A percentile compares a stretch with the other conserved stretches of the same genome.
These are phyloP conservation scores for Crithidia bombi DNA, from an alignment of 208 protist species.

Conservation along the genomic window DNA sequence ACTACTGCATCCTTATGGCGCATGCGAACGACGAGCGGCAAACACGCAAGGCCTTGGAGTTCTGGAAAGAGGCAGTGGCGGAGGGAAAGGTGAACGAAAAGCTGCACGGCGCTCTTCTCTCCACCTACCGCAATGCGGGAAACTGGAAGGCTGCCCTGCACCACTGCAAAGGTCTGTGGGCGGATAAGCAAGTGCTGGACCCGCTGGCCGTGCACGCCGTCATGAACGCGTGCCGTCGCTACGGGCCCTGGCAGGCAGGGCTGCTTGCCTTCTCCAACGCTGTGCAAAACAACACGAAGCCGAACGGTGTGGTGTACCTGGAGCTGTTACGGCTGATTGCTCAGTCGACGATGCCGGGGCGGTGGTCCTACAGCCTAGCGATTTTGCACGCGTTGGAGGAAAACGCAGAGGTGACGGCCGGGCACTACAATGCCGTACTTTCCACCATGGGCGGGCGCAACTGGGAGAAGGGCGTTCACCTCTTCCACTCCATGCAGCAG, in stretches of 20 bases:
- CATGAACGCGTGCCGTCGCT: conserved; percentile 82
- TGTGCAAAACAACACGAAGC: conserved; percentile 48
- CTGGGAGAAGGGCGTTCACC: conserved; percentile 61
- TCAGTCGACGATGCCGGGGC: conserved; percentile 39
- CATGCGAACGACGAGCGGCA: conserved; percentile 85
- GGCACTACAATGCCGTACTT: conserved; percentile 86
- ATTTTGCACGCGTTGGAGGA: conserved; percentile 62
- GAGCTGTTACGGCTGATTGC: conserved; percentile 78
- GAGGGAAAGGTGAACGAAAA: conserved; percentile 62
- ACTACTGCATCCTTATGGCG: conserved; percentile 84
- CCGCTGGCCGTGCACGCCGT: conserved; percentile 69
- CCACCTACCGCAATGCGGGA: conserved; percentile 64
- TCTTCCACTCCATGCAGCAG: conserved; percentile 81
- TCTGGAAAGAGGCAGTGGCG: conserved; percentile 67
- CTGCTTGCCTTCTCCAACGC: conserved; percentile 65
- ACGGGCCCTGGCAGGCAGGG: conserved; percentile 58
- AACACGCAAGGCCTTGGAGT: conserved; percentile 52
- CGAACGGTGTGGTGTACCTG: conserved; percentile 82
- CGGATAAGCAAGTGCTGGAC: conserved; percentile 72
- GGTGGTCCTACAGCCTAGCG: conserved; percentile 63
- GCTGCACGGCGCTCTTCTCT: conserved; percentile 76
- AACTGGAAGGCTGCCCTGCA: conserved; percentile 70
- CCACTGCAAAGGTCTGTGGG: conserved; percentile 70
- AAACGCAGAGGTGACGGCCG: conserved; percentile 74
- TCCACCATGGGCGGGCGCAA: conserved; percentile 56